phyloP scores from a whole-genome alignment of 352 stramenopile genomes.

The Phytophthora cactorum region DNA sequence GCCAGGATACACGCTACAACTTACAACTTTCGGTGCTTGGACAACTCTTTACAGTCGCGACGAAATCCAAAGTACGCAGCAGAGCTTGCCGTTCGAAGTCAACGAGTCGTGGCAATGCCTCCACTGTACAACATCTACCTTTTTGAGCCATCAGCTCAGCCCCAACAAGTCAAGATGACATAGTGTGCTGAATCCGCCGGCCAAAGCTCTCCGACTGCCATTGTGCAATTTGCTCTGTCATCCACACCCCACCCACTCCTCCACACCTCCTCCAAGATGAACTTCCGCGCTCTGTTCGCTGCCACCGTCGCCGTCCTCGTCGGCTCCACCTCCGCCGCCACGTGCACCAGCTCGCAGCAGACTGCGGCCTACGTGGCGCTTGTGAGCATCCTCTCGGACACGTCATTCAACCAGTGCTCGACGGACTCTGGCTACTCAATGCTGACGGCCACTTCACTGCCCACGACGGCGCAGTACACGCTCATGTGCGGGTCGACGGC shows the following conservation, averaged over 20 bases:
- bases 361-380: slow-evolving; percentile 26
- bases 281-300: slow-evolving; percentile 30
- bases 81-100: too few relatives aligned
- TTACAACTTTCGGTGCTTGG: slow-evolving; percentile 1
- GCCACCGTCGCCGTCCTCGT: slow-evolving; percentile 23
- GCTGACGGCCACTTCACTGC: slow-evolving; percentile 29
- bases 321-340: slow-evolving; percentile 13
- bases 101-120: too few relatives aligned
- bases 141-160: too few relatives aligned
- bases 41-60: slow-evolving; percentile 15
- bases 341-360: slow-evolving; percentile 27
- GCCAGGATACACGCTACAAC: slow-evolving; percentile 19
- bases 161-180: slow-evolving; percentile 5
- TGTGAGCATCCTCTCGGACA: slow-evolving; percentile 24
- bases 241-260: slow-evolving; percentile 2
- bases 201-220: not conserved
- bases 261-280: slow-evolving; percentile 23
- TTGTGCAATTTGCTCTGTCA: slow-evolving; percentile 21
- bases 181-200: not conserved
- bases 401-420: slow-evolving; percentile 27
- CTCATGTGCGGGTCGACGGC: slow-evolving; percentile 30
- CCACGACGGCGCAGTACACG: slow-evolving; percentile 27
- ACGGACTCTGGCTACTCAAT: slow-evolving; percentile 34
- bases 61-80: too few relatives aligned
- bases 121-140: not conserved